Base-by-base conservation (phyloP, 371 early-diverging fungal species). In the Rhizopus arrhizus region DNA sequence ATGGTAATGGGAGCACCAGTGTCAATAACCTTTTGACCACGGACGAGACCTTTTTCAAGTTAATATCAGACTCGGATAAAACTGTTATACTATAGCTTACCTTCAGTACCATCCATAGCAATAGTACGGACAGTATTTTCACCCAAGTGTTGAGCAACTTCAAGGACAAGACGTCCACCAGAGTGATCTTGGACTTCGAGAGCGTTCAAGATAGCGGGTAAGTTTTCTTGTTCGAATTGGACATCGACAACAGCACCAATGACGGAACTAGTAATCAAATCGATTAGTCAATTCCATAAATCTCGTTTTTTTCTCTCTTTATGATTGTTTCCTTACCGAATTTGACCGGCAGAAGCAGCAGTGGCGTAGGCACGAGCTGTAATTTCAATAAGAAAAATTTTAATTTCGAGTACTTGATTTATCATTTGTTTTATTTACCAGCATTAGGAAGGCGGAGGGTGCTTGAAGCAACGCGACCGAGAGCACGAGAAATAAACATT, bases 211-310 rank as follows among this genome's bases (percentile, higher is more conserved):
- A 96, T 95, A 62, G 94, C 86, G 49, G 96, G 96, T 43, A 95
- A 87, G 74, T 79, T 85, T 51, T 91, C 91, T 74, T 89, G 83
- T 65, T 91, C 93, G 78, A 95, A 95, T 84, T 95, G 95, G 53
- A 96, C 96, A 70, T 96, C 96, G 68, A 96, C 96, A 75, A 96
- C 95, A 82, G 96, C 96, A 85, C 96, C 96, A 78, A 96, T 96
- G 66, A 96, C 95, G 61, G 61, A 61, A 53, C 66, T 66, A 62
- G 9, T 31, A 15, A 41, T 29, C 53, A 4, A 4, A 33, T 43
- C n/a, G 15, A 31, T 45, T 22, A 31, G 11, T 40, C 35, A 45
- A 22, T 52, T 33, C 11, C 16, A n/a, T 43, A 13, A 5, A 16
- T 29, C 31, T 36, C 38, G 11, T 40, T 41, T 55, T 28, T 55